Evolutionary conservation across 2,329 filamentous ascomycete species (phyloP).

Genomic region (Cladosporium sp.): DNA sequence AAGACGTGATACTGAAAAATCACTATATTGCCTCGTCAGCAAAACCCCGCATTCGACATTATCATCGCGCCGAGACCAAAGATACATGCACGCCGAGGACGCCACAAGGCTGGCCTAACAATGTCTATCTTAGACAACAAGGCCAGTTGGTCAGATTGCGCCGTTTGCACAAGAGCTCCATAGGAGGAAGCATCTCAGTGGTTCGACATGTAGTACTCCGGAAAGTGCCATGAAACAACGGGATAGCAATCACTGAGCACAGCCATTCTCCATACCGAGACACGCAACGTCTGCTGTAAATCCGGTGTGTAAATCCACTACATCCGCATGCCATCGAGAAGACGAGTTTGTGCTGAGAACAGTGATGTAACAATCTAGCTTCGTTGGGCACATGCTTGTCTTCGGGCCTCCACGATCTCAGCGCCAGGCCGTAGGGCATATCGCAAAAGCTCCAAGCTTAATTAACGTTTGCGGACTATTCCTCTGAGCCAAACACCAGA

Average conservation of each 20-base stretch:
- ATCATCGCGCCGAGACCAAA: neutral
- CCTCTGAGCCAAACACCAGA: neutral
- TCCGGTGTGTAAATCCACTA: too few species aligned
- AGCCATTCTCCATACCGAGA: neutral
- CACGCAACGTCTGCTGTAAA: neutral
- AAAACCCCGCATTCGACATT: neutral
- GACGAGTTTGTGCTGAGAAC: neutral
- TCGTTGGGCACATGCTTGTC: neutral
- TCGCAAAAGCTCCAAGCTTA: neutral
- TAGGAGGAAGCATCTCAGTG: neutral
- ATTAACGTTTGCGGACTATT: neutral
- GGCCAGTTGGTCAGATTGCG: neutral
- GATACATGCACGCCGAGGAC: slow-evolving; percentile 3
- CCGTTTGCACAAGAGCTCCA: neutral
- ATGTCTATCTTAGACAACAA: neutral
- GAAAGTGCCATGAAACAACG: neutral
- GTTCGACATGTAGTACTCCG: neutral
- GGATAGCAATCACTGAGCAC: neutral
- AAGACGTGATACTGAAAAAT: neutral
- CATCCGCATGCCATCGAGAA: too few species aligned
- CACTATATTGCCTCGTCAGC: neutral
- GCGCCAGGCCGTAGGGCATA: neutral
- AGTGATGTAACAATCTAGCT: neutral
- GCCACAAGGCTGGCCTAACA: neutral
- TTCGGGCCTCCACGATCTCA: neutral